Base-by-base conservation (phyloP, 768 basidiomycete species). In the Kwoniella dendrophila region DNA sequence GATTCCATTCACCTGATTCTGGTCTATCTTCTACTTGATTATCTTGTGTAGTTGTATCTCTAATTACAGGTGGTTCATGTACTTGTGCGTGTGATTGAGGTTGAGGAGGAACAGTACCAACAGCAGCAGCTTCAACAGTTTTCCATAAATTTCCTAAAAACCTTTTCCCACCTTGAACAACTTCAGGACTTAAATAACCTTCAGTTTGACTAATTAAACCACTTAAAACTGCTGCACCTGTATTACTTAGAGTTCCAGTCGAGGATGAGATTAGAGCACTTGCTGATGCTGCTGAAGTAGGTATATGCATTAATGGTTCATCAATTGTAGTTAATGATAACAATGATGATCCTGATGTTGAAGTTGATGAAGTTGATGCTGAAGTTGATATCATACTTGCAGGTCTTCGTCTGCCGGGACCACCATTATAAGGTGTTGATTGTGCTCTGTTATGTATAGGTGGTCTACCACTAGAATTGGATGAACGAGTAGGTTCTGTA, bases 71-170 rank as follows among this genome's bases (percentile, higher is more conserved):
- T 30, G 30, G 38, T 0, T 54, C 52, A n/a, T 62, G 60, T 20
- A 24, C 34, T n/a, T n/a, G n/a, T n/a, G n/a, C n/a, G n/a, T n/a
- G n/a, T n/a, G n/a, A n/a, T n/a, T n/a, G n/a, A n/a, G n/a, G n/a
- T n/a, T n/a, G n/a, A n/a, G n/a, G n/a, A 4, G 71, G 71, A 7
- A 75, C 71, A 18, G 69, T 75, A 3, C 73, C 73, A 3, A 60
- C 69, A 8, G 73, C 73, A 18, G 73, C 73, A 0, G 73, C 73
- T 10, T 64, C 63, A 22, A 75, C 71, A 18, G 73, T 75, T 56
- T 64, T 61, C 56, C 73, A 68, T 26, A 76, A 48, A 27, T 64
- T 65, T 0, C 69, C 73, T 64, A 67, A 70, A 44, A 76, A 74
- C 44, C 67, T 32, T 49, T 68, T 76, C 12, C 72, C 70, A 5